Evolutionary conservation across 805 yeast species (phyloP), one percentile per base, ranked within the genome.

Genomic region (Grigorovia transvaalensis): DNA sequence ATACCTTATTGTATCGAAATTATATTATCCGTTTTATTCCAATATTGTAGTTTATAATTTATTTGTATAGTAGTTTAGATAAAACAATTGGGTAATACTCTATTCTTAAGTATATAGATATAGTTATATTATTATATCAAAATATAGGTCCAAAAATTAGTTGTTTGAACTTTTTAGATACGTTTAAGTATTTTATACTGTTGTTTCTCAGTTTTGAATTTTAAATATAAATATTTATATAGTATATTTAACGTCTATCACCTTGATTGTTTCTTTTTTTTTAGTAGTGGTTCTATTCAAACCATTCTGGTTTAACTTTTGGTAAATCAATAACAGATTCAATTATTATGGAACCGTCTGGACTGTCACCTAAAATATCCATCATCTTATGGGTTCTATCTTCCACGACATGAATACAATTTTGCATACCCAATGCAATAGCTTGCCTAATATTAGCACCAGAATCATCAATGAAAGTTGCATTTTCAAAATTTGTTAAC

Each of bases 391-490:
- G 86, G 42, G 75, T 78, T 41, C 77, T 82, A 30, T 80, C 72
- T 65, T 91, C 97, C n/a, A 86, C 80, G 57, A 78, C 83, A 62
- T 87, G 95, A 43, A 85, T 71, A 4, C 85, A 80, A 50, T 78
- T 75, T 18, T 80, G 81, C 79, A 91, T 85, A 1, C 93, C 95
- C 50, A 82, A 71, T 18, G 75, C 66, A 33, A 74, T 67, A 0
- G 96, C 96, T 0, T 93, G 88, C 51, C 74, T 74, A 45, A 88
- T 84, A 61, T 91, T 91, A 51, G 81, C 72, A 49, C 79, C 85
- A 52, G 95, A 84, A 66, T 91, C 99, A 67, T 91, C 99, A 12
- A 91, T 81, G 62, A 87, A 93, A 67, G 83, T 84, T 15, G 81
- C 82, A 56, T 74, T 75, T 56, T 56, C 48, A 51, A 75, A 68